Base-by-base conservation (phyloP, 192 early-diverging fungal species). In the Obelidium mucronatum region DNA sequence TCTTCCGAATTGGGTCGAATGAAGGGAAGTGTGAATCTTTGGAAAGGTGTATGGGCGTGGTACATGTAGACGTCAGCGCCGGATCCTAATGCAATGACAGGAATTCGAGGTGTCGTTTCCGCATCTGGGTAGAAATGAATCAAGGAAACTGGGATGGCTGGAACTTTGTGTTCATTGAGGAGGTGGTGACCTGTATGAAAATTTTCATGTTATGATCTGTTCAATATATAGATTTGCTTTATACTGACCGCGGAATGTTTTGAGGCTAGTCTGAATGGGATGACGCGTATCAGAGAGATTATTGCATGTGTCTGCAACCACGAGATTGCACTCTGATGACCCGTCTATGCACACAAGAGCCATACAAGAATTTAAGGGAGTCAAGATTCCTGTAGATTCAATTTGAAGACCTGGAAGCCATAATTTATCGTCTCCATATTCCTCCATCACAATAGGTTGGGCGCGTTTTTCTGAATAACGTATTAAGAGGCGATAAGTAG, bases 121-220 rank as follows among this genome's bases (percentile, higher is more conserved):
- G 36, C 40, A 56, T 77, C 76, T 1, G 76, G 67, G 34, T 77
- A 70, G 42, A 77, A 71, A 37, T 67, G 40, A 28, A 77, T 56
- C n/a, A 77, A 39, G 28, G 76, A 51, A 2, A 56, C 56, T 39
- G 76, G 67, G n/a, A 42, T 74, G 28, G 17, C 73, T 60, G 58
- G 30, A 26, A 2, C 19, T 24, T 60, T 33, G 5, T 15, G 17
- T 34, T 64, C 26, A 13, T n/a, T 17, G n/a, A 40, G 34, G 1
- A 39, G 34, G 19, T 31, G 34, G 61, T 74, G 28, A 22, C 73
- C 71, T 73, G 56, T 60, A n/a, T 60, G 58, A 60, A 26, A 2
- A 60, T 24, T 60, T 33, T 1, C 24, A 60, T 13, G 8, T 64
- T 40, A 19, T 28, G 58, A 19, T 28, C 0, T 1, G n/a, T n/a